phyloP scores from a whole-genome alignment of 164 flowering plant species.

The Tetracentron sinense region DNA sequence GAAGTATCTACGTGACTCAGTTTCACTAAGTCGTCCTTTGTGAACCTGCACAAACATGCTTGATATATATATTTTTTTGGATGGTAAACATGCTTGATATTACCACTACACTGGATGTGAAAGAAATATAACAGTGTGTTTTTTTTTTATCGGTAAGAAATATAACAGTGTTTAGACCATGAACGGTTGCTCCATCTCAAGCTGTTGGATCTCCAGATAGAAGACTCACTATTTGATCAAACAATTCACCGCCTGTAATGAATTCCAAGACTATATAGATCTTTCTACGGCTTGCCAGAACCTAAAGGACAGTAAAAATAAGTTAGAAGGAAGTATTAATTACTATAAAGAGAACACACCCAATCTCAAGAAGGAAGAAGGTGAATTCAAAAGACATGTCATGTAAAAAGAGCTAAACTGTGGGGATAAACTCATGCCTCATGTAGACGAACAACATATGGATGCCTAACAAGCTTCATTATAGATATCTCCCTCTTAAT shows the following conservation, averaged over 20 bases:
- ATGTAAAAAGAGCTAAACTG: background rate
- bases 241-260: slow-evolving; percentile 97
- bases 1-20: slow-evolving; percentile 76
- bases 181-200: background rate
- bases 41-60: slow-evolving; percentile 56
- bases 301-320: slow-evolving; percentile 49
- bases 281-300: slow-evolving; percentile 94
- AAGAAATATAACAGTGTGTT: too few relatives aligned
- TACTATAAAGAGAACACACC: background rate
- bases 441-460: slow-evolving; percentile 84
- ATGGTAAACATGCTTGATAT: too few relatives aligned
- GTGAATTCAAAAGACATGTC: background rate
- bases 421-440: slow-evolving; percentile 52
- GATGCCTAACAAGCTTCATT: slow-evolving; percentile 98
- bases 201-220: too few relatives aligned
- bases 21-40: slow-evolving; percentile 84
- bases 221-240: slow-evolving; percentile 89
- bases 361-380: background rate
- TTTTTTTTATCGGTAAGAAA: too few relatives aligned
- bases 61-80: too few relatives aligned
- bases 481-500: slow-evolving; percentile 95
- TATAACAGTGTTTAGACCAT: background rate
- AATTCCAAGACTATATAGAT: slow-evolving; percentile 94
- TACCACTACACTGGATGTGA: background rate
- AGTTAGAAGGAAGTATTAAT: background rate